Evolutionary conservation across 140 eudicot species (phyloP).

Genomic region (Bidens hawaiensis): DNA sequence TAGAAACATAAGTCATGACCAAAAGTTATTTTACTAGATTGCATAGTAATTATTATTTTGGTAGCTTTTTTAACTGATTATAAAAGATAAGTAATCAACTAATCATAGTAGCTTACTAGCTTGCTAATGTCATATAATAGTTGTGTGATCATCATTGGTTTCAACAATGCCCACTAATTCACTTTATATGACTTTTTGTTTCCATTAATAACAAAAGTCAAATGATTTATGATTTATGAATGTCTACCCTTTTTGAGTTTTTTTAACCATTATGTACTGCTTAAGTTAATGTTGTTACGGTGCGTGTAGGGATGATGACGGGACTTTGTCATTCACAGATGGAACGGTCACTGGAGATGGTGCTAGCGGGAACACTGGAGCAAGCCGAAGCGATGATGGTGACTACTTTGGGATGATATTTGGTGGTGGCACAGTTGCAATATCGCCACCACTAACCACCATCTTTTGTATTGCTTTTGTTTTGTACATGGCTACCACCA

Average conservation of each 20-base stretch:
- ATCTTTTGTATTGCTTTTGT: conserved; percentile 30
- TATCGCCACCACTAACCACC: conserved; percentile 27
- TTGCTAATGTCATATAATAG: conserved; percentile 10
- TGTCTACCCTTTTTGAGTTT: no score
- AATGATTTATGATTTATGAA: no score
- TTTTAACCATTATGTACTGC: no score
- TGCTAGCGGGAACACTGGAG: conserved; percentile 33
- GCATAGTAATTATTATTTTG: no score
- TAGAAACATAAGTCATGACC: no score
- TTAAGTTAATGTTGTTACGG: not conserved
- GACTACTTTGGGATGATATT: conserved; percentile 68
- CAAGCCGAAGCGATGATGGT: conserved; percentile 26
- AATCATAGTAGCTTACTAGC: not conserved
- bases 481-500: conserved; percentile 35
- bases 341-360: no score
- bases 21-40: not conserved
- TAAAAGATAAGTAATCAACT: no score
- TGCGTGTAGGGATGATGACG: conserved; percentile 57
- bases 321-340: no score
- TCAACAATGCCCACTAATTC: conserved; percentile 27
- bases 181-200: conserved; percentile 16
- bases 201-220: not conserved
- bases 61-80: no score
- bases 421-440: conserved; percentile 41
- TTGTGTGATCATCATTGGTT: conserved; percentile 25